Conservation (phyloP, 805 yeast genomes). For the Yarrowia bubula region DNA sequence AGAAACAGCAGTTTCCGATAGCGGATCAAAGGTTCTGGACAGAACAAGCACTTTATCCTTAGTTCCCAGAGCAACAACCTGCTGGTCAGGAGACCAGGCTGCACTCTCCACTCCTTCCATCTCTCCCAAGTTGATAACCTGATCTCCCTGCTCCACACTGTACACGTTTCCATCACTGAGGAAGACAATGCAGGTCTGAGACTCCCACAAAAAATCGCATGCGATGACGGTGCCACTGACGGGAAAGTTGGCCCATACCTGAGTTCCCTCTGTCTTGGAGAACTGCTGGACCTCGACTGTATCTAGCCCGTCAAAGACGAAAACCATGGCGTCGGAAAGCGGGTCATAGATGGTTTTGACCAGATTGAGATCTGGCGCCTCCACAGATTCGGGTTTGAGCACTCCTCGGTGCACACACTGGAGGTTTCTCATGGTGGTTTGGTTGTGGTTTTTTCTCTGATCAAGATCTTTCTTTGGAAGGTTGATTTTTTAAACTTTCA, state of each 20-base stretch:
- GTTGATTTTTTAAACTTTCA: constrained; percentile 12
- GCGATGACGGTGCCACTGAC: constrained; percentile 47
- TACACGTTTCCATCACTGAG: constrained; percentile 74
- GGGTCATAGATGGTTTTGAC: constrained; percentile 61
- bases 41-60: constrained; percentile 57
- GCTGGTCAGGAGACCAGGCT: constrained; percentile 89
- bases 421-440: constrained; percentile 32
- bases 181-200: constrained; percentile 62
- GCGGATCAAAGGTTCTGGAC: constrained; percentile 75
- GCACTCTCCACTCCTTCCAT: constrained; percentile 69
- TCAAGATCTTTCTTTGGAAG: neutral
- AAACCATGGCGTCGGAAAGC: constrained; percentile 68
- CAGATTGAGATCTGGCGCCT: constrained; percentile 64
- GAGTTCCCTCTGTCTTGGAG: constrained; percentile 37
- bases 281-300: constrained; percentile 70
- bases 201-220: constrained; percentile 68
- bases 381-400: constrained; percentile 50
- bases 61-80: constrained; percentile 70
- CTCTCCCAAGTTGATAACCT: constrained; percentile 58
- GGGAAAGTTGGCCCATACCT: constrained; percentile 28
- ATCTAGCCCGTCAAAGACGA: constrained; percentile 56
- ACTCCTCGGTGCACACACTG: constrained; percentile 33
- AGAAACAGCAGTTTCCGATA: constrained; percentile 59
- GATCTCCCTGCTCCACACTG: constrained; percentile 35
- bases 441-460: neutral